Conservation (phyloP, 257 asterid genomes). For the Solanum verrucosum region DNA sequence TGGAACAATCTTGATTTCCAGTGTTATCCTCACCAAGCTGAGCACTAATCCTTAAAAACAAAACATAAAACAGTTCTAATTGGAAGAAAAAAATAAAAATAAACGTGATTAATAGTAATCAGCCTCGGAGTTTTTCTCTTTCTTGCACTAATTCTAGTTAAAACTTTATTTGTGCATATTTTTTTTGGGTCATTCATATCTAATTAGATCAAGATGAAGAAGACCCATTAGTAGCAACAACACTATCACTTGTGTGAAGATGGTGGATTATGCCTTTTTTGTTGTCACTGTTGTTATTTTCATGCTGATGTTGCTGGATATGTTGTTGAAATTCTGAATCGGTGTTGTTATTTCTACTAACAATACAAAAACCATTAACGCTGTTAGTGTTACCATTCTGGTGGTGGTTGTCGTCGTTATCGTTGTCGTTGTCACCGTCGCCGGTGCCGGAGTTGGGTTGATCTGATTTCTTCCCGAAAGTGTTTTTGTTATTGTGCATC, state of each 20-base stretch:
- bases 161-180: slow-evolving; percentile 22
- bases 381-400: background rate
- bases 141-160: slow-evolving; percentile 3
- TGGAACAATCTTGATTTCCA: background rate
- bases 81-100: background rate
- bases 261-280: slow-evolving; percentile 7
- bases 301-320: slow-evolving; percentile 24
- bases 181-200: background rate
- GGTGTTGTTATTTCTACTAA: background rate
- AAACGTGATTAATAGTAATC: slow-evolving; percentile 14
- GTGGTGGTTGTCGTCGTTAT: background rate
- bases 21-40: background rate
- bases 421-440: background rate
- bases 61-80: background rate
- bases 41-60: background rate
- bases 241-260: slow-evolving; percentile 8
- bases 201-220: slow-evolving; percentile 41
- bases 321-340: background rate
- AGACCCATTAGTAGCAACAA: slow-evolving; percentile 46
- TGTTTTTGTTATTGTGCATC: slow-evolving; percentile 89
- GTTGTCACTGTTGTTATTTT: slow-evolving; percentile 6
- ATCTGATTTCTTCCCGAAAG: slow-evolving; percentile 38
- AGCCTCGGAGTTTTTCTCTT: background rate
- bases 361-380: background rate
- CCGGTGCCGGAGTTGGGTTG: slow-evolving; percentile 2